Evolutionary conservation across 257 asterid genomes (phyloP).

Genomic region (Nicotiana paniculata): DNA sequence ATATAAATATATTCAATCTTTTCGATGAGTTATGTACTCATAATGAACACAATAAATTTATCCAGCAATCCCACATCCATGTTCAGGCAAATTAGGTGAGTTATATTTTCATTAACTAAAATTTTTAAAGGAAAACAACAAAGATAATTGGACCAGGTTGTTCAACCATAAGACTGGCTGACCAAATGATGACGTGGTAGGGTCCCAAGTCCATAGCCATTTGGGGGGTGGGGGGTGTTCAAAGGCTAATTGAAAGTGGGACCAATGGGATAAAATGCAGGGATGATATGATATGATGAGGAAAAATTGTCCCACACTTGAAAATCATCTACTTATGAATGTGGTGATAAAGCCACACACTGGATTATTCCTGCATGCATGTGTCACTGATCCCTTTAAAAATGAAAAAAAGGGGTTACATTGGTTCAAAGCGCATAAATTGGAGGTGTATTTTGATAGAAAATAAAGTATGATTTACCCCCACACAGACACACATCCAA

Average conservation of each 20-base stretch:
- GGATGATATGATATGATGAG: neutral
- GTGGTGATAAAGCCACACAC: constrained; percentile 40
- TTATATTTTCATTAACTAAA: no score
- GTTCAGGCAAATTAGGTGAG: no score
- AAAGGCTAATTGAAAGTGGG: constrained; percentile 11
- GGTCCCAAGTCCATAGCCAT: constrained; percentile 9
- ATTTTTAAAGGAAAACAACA: neutral
- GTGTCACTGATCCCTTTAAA: constrained; percentile 30
- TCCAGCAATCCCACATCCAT: no score
- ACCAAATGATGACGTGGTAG: constrained; percentile 17
- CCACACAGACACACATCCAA: neutral
- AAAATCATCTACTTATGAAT: constrained; percentile 23
- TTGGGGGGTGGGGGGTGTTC: neutral
- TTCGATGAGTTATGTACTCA: no score
- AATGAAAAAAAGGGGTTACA: neutral
- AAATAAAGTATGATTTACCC: neutral
- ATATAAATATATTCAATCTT: no score
- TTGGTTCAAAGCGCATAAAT: constrained; percentile 6
- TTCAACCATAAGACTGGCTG: neutral
- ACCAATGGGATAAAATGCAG: neutral
- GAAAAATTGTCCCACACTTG: constrained; percentile 17
- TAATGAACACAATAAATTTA: no score
- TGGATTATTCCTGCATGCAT: constrained; percentile 41
- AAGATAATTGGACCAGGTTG: neutral
- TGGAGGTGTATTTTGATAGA: neutral